Base-by-base conservation (phyloP, 306 rosid species). In the Gastrolobium villosum region DNA sequence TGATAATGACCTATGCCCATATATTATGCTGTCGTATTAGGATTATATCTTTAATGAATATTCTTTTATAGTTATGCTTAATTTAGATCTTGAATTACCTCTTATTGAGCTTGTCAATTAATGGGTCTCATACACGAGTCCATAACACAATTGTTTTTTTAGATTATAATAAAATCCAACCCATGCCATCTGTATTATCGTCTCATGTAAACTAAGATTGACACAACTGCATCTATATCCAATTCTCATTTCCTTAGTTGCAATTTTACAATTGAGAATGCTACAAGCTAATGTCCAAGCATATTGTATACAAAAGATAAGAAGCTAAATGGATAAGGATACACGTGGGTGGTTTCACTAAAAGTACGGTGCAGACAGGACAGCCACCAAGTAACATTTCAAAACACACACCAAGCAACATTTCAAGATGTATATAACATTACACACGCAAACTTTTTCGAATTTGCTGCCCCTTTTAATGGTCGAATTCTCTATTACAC, bases 371-470 rank as follows among this genome's bases (percentile, higher is more conserved):
- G 41, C 14, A 4, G 35, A 65, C 6, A 20, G 31, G 73, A 67
- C 37, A 61, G 37, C 73, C 56, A 44, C 79, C 36, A 32, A 28
- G 64, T 39, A 76, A 75, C 61, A 72, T 65, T 62, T 37, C 60
- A 41, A 41, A 20, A 20, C 26, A 20, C 26, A 20, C 26, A 20
- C 26, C 26, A 20, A 20, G 26, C n/a, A n/a, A 75, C 61, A 72
- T 65, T 62, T 37, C 60, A 40, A 41, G 43, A 80, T 34, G 70
- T 46, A 70, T 3, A 66, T 46, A 73, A 65, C 75, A 61, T 60
- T 79, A 83, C 83, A 85, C 86, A 83, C 36, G 48, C 56, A 15
- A 53, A 62, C 10, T 61, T 66, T 31, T 45, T 41, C 10, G 13
- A 60, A 37, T 48, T 37, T 57, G 49, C 69, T 34, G 46, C 54